Evolutionary conservation across 1,284 basidiomycete species (phyloP).

Genomic region (Sporisorium exsertum): DNA sequence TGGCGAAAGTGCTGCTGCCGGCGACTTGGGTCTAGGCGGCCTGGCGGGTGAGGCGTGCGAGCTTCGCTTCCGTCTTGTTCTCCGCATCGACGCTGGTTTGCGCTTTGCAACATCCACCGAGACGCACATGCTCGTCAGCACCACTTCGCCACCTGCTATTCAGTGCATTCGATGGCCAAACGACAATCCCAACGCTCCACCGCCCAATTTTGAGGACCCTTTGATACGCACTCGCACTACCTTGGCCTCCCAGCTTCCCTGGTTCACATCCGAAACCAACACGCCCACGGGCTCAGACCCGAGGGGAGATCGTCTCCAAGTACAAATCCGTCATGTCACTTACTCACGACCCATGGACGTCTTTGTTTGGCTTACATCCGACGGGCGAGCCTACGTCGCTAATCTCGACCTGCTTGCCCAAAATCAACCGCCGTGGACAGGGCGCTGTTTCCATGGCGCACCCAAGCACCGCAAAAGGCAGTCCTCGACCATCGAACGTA

Average conservation of each 20-base stretch:
- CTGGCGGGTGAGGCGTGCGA: conserved; percentile 46
- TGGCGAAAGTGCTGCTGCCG: conserved; percentile 56
- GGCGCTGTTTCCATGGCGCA: conserved; percentile 53
- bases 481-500: conserved; percentile 10
- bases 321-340: conserved; percentile 34
- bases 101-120: conserved; percentile 46
- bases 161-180: conserved; percentile 66
- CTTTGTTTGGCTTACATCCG: conserved; percentile 62
- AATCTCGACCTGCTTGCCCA: conserved; percentile 46
- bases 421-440: conserved; percentile 39
- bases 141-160: conserved; percentile 57
- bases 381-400: conserved; percentile 56
- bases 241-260: conserved; percentile 36
- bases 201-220: conserved; percentile 30
- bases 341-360: conserved; percentile 63
- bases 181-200: conserved; percentile 36
- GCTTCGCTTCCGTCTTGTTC: conserved; percentile 58
- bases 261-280: conserved; percentile 28
- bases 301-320: background rate
- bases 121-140: conserved; percentile 62
- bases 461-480: conserved; percentile 25
- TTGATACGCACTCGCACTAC: conserved; percentile 51
- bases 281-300: background rate
- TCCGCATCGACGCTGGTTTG: conserved; percentile 64
- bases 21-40: conserved; percentile 43